Percentiles rank a stretch among this genome's conserved stretches.
These are phyloP conservation scores for Plicaturopsis crispa DNA, from an alignment of 768 basidiomycete species.

Conservation along the genomic window DNA sequence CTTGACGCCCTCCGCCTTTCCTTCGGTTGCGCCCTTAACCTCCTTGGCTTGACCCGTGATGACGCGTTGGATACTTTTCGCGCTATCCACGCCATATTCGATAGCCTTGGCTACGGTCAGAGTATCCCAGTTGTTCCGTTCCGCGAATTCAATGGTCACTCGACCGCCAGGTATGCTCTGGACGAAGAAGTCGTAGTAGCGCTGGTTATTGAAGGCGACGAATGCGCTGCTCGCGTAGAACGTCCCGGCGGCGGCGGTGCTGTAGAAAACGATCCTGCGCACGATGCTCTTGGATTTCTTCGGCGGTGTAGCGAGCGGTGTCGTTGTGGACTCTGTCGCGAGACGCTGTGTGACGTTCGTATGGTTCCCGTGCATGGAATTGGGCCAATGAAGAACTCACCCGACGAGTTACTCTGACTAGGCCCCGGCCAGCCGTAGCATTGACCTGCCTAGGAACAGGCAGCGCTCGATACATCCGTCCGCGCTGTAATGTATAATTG, in stretches of 20 bases:
- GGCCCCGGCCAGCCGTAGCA: constrained; percentile 34
- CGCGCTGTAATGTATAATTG: constrained; percentile 6
- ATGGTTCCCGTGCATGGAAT: constrained; percentile 6
- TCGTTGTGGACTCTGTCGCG: constrained; percentile 42
- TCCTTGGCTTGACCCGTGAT: constrained; percentile 28
- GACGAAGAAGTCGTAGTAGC: constrained; percentile 83
- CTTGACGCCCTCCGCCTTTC: constrained; percentile 33
- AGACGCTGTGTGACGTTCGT: constrained; percentile 39
- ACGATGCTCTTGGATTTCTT: constrained; percentile 50
- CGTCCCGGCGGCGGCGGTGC: constrained; percentile 57
- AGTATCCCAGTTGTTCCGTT: constrained; percentile 72
- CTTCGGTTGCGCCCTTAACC: constrained; percentile 22
- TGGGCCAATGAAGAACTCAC: constrained; percentile 30
- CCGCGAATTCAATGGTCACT: constrained; percentile 73
- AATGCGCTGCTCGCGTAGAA: constrained; percentile 84
- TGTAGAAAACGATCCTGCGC: constrained; percentile 58
- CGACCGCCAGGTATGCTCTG: constrained; percentile 74
- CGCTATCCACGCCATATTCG: constrained; percentile 40
- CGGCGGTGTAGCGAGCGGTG: constrained; percentile 20
- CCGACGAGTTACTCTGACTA: constrained; percentile 48
- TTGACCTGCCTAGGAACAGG: constrained; percentile 44
- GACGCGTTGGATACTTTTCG: too few relatives aligned
- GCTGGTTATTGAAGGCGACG: constrained; percentile 66
- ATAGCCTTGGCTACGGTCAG: constrained; percentile 56
- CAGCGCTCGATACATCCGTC: constrained; percentile 46